phyloP scores from a whole-genome alignment of 306 rosid species.

The Oemleria cerasiformis region DNA sequence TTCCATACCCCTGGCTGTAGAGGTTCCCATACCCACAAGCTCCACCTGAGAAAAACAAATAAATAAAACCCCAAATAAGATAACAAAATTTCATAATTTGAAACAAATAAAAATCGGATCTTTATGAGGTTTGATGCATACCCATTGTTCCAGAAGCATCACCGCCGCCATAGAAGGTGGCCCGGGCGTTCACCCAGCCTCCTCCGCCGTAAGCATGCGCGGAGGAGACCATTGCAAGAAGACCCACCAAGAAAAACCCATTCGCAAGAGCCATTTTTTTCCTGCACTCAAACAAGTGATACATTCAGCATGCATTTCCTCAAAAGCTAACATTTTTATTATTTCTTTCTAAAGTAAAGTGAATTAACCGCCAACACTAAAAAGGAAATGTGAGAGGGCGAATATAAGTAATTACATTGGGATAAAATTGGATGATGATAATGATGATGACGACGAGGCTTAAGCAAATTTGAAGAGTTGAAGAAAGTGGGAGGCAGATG shows the following conservation, averaged over 20 bases:
- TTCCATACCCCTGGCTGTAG: slow-evolving; percentile 97
- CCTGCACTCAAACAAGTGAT: slow-evolving; percentile 44
- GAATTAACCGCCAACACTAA: not conserved
- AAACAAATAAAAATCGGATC: not conserved
- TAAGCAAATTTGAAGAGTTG: slow-evolving; percentile 12
- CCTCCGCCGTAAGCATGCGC: slow-evolving; percentile 59
- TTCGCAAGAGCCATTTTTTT: slow-evolving; percentile 51
- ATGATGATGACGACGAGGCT: not conserved
- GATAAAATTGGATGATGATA: not conserved
- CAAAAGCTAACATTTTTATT: slow-evolving; percentile 4
- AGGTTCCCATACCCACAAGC: slow-evolving; percentile 99
- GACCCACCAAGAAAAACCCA: slow-evolving; percentile 37
- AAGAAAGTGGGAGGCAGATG: slow-evolving; percentile 31
- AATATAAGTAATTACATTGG: slow-evolving; percentile 37
- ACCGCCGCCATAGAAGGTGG: slow-evolving; percentile 95
- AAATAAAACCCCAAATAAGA: not conserved
- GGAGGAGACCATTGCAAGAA: slow-evolving; percentile 52
- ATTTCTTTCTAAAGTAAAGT: not conserved
- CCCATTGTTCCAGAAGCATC: slow-evolving; percentile 99
- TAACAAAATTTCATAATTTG: too few relatives aligned
- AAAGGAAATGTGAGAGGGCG: slow-evolving; percentile 7
- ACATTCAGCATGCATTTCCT: slow-evolving; percentile 1
- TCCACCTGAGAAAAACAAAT: slow-evolving; percentile 51
- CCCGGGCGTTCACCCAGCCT: slow-evolving; percentile 85
- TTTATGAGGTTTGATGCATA: slow-evolving; percentile 19